Evolutionary conservation across 306 rosid genomes (phyloP).

Genomic region (Vigna radiata): DNA sequence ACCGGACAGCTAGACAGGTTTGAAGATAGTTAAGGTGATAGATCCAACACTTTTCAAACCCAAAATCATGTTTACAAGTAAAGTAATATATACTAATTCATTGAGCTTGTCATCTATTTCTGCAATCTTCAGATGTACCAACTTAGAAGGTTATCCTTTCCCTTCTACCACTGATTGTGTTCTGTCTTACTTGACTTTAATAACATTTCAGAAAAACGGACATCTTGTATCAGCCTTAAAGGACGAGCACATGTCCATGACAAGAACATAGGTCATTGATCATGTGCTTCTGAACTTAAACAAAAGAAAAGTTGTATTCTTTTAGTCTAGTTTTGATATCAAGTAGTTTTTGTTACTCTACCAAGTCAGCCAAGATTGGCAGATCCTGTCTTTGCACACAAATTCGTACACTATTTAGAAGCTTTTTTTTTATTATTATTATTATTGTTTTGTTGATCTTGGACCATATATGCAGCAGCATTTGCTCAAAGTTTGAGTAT

Average conservation of each 20-base stretch:
- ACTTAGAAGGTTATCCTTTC: constrained; percentile 32
- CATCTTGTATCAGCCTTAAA: constrained; percentile 30
- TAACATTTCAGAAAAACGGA: constrained; percentile 18
- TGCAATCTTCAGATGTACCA: constrained; percentile 11
- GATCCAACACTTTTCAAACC: constrained; percentile 57
- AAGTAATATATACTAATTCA: constrained; percentile 33
- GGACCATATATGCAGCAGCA: constrained; percentile 33
- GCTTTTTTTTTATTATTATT: constrained; percentile 14
- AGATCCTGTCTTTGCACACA: constrained; percentile 23
- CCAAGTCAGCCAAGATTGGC: constrained; percentile 39
- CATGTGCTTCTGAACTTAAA: constrained; percentile 40
- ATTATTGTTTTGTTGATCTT: constrained; percentile 32
- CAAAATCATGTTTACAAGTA: constrained; percentile 34
- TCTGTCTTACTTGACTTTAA: constrained; percentile 25
- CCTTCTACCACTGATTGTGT: constrained; percentile 5
- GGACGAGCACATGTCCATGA: constrained; percentile 48
- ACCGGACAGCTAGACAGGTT: constrained; percentile 53
- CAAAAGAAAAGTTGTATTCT: constrained; percentile 39
- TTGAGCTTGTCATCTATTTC: constrained; percentile 10
- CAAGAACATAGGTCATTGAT: constrained; percentile 43
- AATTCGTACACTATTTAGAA: constrained; percentile 32
- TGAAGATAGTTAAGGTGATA: constrained; percentile 44
- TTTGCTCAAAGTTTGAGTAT: constrained; percentile 37
- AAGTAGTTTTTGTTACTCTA: constrained; percentile 34
- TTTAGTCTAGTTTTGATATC: constrained; percentile 34